Base-by-base conservation (phyloP, 257 asterid genomes). In the Dorcoceras hygrometricum region DNA sequence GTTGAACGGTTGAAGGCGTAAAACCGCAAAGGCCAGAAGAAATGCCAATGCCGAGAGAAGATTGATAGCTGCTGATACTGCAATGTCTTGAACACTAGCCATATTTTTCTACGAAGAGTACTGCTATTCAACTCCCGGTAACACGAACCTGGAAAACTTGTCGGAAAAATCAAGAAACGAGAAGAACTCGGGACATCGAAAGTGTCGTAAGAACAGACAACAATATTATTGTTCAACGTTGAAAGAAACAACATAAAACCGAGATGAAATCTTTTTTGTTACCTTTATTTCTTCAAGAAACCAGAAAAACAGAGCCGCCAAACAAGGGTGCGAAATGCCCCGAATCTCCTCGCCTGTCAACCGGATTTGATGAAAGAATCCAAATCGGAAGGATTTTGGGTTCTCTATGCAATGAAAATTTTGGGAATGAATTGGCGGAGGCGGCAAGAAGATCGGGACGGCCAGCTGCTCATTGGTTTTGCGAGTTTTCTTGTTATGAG, bases 1-100 rank as follows among this genome's bases (percentile, higher is more conserved):
- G 54, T 87, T 87, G 23, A 87, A 23, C 16, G 98, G 98, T 48
- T 89, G 90, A 62, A 91, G 95, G 0, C 98, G 82, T 50, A 91
- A 66, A 75, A 91, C 76, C 6, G 95, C 90, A 71, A 83, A 91
- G 32, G 87, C 95, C 73, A 81, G 3, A 51, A 91, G 96, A 79
- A 91, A 91, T 28, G 85, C 79, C 70, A 91, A 59, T 58, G 91
- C 98, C 26, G 95, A 87, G 57, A 84, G 65, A 63, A 87, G 84
- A 74, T 91, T 91, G 72, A 91, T 80, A 32, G 79, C 74, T 51
- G 98, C 98, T 69, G 94, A 82, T 72, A 80, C 79, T 26, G 66
- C 57, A 54, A 91, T 91, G 76, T 91, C 98, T 26, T 77, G 75
- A 71, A 84, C 73, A 54, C 77, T 81, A 59, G 96, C 91, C 96